phyloP scores from a whole-genome alignment of 345 rosid genomes.

The Brassica juncea region DNA sequence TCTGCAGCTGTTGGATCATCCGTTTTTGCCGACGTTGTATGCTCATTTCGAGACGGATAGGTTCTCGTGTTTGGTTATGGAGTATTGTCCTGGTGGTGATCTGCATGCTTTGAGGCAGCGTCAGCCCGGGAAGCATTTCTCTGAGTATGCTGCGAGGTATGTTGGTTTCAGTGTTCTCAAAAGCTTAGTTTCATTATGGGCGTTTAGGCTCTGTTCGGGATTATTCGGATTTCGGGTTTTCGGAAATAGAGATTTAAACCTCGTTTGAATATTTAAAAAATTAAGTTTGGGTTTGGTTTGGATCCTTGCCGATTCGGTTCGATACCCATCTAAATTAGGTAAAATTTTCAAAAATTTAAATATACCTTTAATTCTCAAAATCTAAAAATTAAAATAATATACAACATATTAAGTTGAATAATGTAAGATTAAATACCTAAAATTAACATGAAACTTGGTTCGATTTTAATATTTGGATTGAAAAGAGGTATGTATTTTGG shows the following conservation, averaged over 20 bases:
- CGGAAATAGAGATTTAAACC: no score
- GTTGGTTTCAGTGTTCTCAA: slow-evolving; percentile 14
- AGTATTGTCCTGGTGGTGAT: slow-evolving; percentile 98
- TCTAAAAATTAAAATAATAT: neutral
- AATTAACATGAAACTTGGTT: neutral
- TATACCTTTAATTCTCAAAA: neutral
- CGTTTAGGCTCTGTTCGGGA: no score
- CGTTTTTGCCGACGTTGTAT: slow-evolving; percentile 91
- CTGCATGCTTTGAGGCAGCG: slow-evolving; percentile 92
- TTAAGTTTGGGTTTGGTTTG: neutral
- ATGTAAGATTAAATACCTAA: neutral
- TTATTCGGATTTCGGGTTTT: neutral
- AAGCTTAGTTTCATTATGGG: neutral
- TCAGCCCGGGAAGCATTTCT: slow-evolving; percentile 94
- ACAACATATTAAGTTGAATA: neutral
- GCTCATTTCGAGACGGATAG: slow-evolving; percentile 97
- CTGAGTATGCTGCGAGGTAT: slow-evolving; percentile 97
- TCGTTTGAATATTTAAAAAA: no score
- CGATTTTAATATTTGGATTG: neutral
- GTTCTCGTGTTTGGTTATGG: slow-evolving; percentile 97
- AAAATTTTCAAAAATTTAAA: no score
- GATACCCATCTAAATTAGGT: neutral
- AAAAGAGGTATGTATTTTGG: neutral
- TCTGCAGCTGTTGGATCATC: slow-evolving; percentile 93
- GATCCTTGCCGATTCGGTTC: no score